Evolutionary conservation across 371 early-diverging fungal genomes (phyloP).

Genomic region (Dichotomocladium elegans): DNA sequence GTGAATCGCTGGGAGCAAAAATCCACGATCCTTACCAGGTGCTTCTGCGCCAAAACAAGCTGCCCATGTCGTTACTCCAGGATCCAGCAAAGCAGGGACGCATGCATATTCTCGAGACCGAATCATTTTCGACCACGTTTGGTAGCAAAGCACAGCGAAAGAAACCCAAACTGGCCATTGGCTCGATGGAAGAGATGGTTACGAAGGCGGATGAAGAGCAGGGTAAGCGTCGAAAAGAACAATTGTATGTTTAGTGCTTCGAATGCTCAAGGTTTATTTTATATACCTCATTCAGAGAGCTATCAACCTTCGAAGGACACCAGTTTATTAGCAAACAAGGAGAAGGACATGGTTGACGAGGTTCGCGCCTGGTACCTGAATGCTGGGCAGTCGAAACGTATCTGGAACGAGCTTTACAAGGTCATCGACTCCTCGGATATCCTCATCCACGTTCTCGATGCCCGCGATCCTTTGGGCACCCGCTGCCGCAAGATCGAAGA

Average conservation of each 20-base stretch:
- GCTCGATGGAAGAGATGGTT: conserved; percentile 83
- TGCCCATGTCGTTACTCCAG: conserved; percentile 94
- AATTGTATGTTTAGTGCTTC: too few species aligned
- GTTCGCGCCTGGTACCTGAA: conserved; percentile 84
- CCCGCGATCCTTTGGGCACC: conserved; percentile 98
- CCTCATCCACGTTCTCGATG: conserved; percentile 97
- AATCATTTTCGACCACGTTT: conserved; percentile 88
- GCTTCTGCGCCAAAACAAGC: conserved; percentile 91
- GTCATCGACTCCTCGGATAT: conserved; percentile 99
- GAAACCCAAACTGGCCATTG: conserved; percentile 78
- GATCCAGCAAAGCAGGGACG: conserved; percentile 78
- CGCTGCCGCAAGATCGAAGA: conserved; percentile 91
- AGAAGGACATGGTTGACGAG: conserved; percentile 67
- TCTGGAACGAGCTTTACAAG: conserved; percentile 99
- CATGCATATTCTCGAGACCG: conserved; percentile 92
- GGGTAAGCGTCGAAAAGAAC: conserved; percentile 29
- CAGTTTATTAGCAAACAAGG: conserved; percentile 69
- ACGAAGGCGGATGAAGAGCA: conserved; percentile 58
- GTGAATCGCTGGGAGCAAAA: conserved; percentile 86
- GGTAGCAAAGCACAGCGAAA: conserved; percentile 95
- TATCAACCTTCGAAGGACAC: conserved; percentile 77
- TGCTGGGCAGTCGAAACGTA: conserved; percentile 97
- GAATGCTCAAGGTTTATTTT: not conserved
- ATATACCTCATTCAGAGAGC: conserved; percentile 36
- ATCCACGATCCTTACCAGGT: conserved; percentile 97